A percentile compares a stretch with the other conserved stretches of the same genome.
phyloP scores from a whole-genome alignment of 1,284 basidiomycete genomes.

The Ustilago bromivora region DNA sequence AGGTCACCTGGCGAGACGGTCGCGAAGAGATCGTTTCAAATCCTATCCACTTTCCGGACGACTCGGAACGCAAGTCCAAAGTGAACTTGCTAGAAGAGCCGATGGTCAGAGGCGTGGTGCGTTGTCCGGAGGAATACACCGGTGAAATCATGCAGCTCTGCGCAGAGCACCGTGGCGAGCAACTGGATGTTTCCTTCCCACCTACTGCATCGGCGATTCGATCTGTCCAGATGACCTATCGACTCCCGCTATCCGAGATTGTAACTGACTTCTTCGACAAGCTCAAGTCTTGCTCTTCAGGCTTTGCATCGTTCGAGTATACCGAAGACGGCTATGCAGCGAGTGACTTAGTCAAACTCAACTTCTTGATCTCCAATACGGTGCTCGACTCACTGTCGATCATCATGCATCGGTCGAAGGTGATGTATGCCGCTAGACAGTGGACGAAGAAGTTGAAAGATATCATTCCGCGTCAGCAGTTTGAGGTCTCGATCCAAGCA shows the following conservation, averaged over 20 bases:
- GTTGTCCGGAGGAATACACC: conserved; percentile 66
- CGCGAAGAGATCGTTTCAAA: conserved; percentile 59
- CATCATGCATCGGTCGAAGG: conserved; percentile 65
- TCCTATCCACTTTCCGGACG: conserved; percentile 66
- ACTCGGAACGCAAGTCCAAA: conserved; percentile 52
- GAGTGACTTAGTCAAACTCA: conserved; percentile 65
- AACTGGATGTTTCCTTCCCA: conserved; percentile 57
- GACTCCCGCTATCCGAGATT: conserved; percentile 65
- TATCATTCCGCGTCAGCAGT: conserved; percentile 84
- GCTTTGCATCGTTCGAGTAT: conserved; percentile 68
- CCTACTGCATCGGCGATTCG: conserved; percentile 43
- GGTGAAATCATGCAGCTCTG: conserved; percentile 69
- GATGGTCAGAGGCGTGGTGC: conserved; percentile 61
- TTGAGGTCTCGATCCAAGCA: conserved; percentile 78
- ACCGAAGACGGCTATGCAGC: conserved; percentile 56
- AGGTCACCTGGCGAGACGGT: conserved; percentile 58
- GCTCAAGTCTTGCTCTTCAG: conserved; percentile 67
- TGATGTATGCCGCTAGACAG: conserved; percentile 45
- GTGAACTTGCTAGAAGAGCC: conserved; percentile 60
- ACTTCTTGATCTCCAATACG: conserved; percentile 61
- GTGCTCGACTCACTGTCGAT: conserved; percentile 64
- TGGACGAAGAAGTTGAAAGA: conserved; percentile 66
- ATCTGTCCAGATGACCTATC: conserved; percentile 63
- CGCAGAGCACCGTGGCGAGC: conserved; percentile 66
- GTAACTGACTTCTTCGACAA: conserved; percentile 69